Evolutionary conservation across 495 filamentous ascomycete genomes (phyloP).

Genomic region (Filosporella fistucella): DNA sequence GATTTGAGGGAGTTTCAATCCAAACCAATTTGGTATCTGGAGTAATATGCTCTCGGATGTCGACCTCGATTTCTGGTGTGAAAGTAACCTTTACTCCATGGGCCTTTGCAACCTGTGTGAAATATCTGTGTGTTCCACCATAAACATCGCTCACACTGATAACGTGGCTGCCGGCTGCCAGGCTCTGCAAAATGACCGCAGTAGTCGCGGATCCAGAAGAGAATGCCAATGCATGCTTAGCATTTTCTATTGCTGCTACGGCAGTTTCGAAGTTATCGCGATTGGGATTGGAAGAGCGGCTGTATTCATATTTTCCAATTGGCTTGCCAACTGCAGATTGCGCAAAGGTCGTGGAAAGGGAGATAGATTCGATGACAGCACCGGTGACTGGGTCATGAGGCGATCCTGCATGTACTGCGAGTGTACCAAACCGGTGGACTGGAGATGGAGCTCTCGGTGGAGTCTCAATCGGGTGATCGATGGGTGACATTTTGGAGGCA

Average conservation of each 20-base stretch:
- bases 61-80: conserved; percentile 81
- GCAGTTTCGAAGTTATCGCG: conserved; percentile 89
- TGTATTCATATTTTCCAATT: conserved; percentile 86
- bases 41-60: conserved; percentile 77
- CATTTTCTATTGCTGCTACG: conserved; percentile 87
- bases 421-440: conserved; percentile 75
- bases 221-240: conserved; percentile 90
- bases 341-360: conserved; percentile 89
- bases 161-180: conserved; percentile 89
- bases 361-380: conserved; percentile 93
- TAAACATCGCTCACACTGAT: conserved; percentile 97
- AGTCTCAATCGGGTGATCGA: conserved; percentile 48
- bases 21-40: conserved; percentile 92
- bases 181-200: conserved; percentile 84
- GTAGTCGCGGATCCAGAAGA: conserved; percentile 93
- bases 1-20: conserved; percentile 96
- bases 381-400: conserved; percentile 88
- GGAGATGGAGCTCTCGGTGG: conserved; percentile 54
- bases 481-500: conserved; percentile 33
- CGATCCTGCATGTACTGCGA: conserved; percentile 89
- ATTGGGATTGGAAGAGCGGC: conserved; percentile 88
- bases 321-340: conserved; percentile 83
- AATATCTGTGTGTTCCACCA: conserved; percentile 96
- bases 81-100: conserved; percentile 96
- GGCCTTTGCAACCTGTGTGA: conserved; percentile 93